Evolutionary conservation across 2,329 filamentous ascomycete species (phyloP), one percentile per base, ranked within the genome.

Genomic region (Trichoderma sp.): DNA sequence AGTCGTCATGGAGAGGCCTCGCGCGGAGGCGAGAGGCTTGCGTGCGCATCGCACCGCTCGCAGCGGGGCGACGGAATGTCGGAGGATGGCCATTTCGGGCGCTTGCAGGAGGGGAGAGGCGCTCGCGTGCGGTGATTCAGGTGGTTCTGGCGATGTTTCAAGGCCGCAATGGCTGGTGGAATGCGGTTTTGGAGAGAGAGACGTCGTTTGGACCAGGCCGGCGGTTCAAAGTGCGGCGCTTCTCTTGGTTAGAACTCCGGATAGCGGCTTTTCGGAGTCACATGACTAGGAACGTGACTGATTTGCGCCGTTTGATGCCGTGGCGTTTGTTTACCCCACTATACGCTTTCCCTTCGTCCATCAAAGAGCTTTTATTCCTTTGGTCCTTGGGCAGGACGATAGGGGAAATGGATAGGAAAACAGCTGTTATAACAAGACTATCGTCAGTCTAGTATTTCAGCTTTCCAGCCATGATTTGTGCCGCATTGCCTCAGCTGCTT

Each of bases 1-100:
- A 72, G 81, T 74, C 70, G 83, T 83, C 63, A 81, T 77, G 70
- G 83, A 81, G 79, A 86, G 84, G 74, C 73, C 72, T 72, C 83
- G 78, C 73, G 77, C 61, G 68, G 75, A 68, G 72, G 70, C 55
- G 66, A 73, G 69, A 70, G 75, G 75, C 71, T 79, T 79, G 74
- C 79, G 78, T 71, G 75, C 71, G 77, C 77, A 81, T 72, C 79
- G 79, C 74, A 76, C 74, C 67, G 77, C 77, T 70, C 78, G 78
- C 74, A 81, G 75, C 63, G 79, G 77, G 71, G 78, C 76, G 70
- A 74, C 76, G 69, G 79, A 73, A 68, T 78, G 76, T 71, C 79
- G 79, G 71, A 80, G 71, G 72, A 80, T 72, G 68, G 75, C 76
- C 80, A 81, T 81, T 71, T 43, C 39, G 39, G 70, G 71, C 24